Conservation (phyloP, 2,329 filamentous ascomycete species). For the Trematosphaeria pertusa region DNA sequence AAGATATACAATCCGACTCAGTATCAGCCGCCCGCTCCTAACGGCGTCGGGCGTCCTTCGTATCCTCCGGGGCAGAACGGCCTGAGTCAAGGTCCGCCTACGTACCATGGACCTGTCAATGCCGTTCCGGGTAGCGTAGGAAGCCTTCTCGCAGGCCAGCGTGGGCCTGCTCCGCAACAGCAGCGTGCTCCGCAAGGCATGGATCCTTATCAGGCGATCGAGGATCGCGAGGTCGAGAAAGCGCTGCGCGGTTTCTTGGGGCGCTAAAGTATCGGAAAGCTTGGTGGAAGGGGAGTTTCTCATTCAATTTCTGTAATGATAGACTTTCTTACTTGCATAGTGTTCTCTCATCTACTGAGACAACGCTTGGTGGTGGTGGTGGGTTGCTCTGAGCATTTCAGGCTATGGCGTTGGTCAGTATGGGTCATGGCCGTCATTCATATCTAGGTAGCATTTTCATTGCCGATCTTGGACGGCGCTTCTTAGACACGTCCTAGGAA, state of each 20-base stretch:
- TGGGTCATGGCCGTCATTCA: too few relatives aligned
- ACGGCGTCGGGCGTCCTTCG: neutral
- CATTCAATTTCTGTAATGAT: neutral
- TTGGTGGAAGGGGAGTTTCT: neutral
- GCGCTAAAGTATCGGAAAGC: constrained; percentile 3
- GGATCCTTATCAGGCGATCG: constrained; percentile 20
- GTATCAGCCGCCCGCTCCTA: neutral
- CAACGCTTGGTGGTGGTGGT: neutral
- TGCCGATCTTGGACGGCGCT: too few relatives aligned
- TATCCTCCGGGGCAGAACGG: neutral
- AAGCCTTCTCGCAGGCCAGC: constrained; percentile 6
- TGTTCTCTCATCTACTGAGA: neutral
- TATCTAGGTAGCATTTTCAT: too few relatives aligned
- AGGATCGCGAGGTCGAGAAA: constrained; percentile 35
- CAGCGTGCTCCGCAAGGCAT: constrained; percentile 7
- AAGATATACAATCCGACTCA: neutral
- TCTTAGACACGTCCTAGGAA: too few relatives aligned
- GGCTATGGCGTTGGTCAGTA: too few relatives aligned
- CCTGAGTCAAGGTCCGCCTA: neutral
- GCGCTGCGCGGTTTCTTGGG: constrained; percentile 36
- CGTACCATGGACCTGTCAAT: neutral
- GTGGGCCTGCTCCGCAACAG: constrained; percentile 12
- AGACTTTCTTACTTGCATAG: neutral
- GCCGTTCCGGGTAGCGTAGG: constrained; percentile 12
- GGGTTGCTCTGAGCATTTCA: constrained; percentile 1